Evolutionary conservation across 306 rosid species (phyloP), one percentile per base, ranked within the genome.

Genomic region (Alnus glutinosa): DNA sequence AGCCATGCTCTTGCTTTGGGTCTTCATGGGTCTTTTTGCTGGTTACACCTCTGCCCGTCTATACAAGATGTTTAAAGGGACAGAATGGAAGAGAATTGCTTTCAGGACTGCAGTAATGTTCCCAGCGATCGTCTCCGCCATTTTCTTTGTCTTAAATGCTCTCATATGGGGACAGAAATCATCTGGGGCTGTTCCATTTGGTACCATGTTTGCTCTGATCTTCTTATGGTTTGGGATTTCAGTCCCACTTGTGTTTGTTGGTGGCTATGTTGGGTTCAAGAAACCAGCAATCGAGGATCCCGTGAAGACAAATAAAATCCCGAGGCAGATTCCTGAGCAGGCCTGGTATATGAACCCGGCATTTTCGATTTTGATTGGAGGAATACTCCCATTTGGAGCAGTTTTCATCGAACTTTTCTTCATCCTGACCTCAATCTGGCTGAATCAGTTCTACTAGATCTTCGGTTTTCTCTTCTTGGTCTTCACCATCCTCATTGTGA

Each of bases 151-250:
- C 55, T 74, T 95, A 55, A 95, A 95, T 73, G 81, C 93, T 47
- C 84, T 95, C 71, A 92, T 95, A 46, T 95, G 98, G 98, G 98
- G 98, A 32, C 90, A 95, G 87, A 95, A 95, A 74, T 95, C 98
- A 75, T 95, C 98, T 47, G 98, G 98, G 70, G 98, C 98, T 68
- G 98, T 95, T 75, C 98, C 98, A 54, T 95, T 95, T 51, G 97
- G 98, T 57, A 95, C 98, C 3, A 95, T 95, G 98, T 95, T 95
- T 81, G 98, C 98, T 77, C 90, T 95, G 15, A 77, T 95, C 80
- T 93, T 95, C 68, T 81, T 95, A 74, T 95, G 98, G 98, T 95
- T 92, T n/a, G 98, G 98, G 10, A 95, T 95, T 88, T 95, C 98
- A 0, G 97, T 95, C 76, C 98, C 98, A 47, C 98, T 95, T 54